Evolutionary conservation across 345 rosid species (phyloP), one percentile per base, ranked within the genome.

Genomic region (Moringa oleifera): DNA sequence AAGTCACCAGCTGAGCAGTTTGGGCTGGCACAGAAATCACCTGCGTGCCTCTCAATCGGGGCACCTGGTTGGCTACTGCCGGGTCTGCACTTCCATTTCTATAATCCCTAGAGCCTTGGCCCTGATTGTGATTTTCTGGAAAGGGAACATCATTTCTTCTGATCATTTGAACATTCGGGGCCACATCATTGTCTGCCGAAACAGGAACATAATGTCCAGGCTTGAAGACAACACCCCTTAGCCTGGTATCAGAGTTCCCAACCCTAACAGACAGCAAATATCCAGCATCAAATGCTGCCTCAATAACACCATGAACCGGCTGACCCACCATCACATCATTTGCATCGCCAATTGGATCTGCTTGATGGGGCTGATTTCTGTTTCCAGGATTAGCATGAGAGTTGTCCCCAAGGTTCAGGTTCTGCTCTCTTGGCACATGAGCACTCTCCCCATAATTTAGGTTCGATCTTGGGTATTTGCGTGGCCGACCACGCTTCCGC

Each of bases 401-500:
- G 72, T 25, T 83, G 71, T 75, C 80, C 33, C 69, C 71, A 0
- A 25, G 61, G 55, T 64, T 65, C 8, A 63, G 53, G 65, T 70
- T 79, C 52, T 47, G 73, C 62, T 51, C 61, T 59, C 70, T 70
- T 13, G 62, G 51, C 23, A 37, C 62, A 57, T 41, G 62, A 59
- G 36, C 67, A 70, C 49, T 61, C 47, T 71, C 69, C 50, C 58
- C 64, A 33, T 21, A 67, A 62, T 59, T 58, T 52, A 55, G 50
- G 61, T 51, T 68, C 21, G 41, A 51, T 36, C 65, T 76, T n/a
- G 82, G 87, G 72, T 75, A 51, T 72, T 94, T 90, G 49, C 92
- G 81, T 6, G 96, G 97, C 2, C 97, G 96, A 56, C 99, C 97
- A 61, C 93, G 95, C 67, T 75, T 85, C 36, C 96, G 83, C 71